Percentiles rank a stretch among this genome's conserved stretches.
These are phyloP conservation scores for Xylariaceae sp. DNA, from an alignment of 2,329 filamentous ascomycete species.

Conservation along the genomic window DNA sequence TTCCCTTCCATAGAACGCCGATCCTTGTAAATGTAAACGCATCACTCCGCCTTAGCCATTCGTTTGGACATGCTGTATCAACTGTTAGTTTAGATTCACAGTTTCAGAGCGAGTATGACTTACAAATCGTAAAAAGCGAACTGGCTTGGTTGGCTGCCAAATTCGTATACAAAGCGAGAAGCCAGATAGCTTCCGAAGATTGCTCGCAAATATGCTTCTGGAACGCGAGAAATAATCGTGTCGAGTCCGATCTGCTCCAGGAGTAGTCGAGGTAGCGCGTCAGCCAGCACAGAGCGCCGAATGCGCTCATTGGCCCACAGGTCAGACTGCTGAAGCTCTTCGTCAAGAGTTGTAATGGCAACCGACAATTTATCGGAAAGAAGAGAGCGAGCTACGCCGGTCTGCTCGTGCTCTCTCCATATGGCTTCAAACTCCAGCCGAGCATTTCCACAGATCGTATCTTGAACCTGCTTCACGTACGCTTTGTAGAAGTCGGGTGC, in stretches of 20 bases:
- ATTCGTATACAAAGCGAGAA: slow-evolving; percentile 93
- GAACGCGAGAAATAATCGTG: slow-evolving; percentile 81
- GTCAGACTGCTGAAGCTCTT: slow-evolving; percentile 90
- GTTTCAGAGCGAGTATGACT: slow-evolving; percentile 40
- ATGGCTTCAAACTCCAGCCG: slow-evolving; percentile 95
- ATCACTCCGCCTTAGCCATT: slow-evolving; percentile 48
- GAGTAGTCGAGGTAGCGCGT: slow-evolving; percentile 82
- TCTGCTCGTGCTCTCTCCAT: slow-evolving; percentile 89
- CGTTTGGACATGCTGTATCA: slow-evolving; percentile 61
- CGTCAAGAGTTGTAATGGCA: slow-evolving; percentile 94
- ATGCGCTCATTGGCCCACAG: slow-evolving; percentile 83
- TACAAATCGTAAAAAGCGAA: slow-evolving; percentile 99
- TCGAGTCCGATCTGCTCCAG: slow-evolving; percentile 89
- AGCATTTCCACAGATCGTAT: slow-evolving; percentile 87
- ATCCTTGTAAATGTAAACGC: background rate
- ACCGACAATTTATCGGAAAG: slow-evolving; percentile 86
- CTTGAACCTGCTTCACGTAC: slow-evolving; percentile 90
- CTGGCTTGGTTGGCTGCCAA: slow-evolving; percentile 87
- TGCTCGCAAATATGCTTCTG: slow-evolving; percentile 85
- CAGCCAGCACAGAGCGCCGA: slow-evolving; percentile 72
- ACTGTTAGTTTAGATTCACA: slow-evolving; percentile 31
- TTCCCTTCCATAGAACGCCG: no score
- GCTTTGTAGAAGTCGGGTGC: slow-evolving; percentile 87
- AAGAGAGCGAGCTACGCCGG: slow-evolving; percentile 75
- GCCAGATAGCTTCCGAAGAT: slow-evolving; percentile 97